Evolutionary conservation across 2,329 filamentous ascomycete species (phyloP), one percentile per base, ranked within the genome.

Genomic region (Colletotrichum sp.): DNA sequence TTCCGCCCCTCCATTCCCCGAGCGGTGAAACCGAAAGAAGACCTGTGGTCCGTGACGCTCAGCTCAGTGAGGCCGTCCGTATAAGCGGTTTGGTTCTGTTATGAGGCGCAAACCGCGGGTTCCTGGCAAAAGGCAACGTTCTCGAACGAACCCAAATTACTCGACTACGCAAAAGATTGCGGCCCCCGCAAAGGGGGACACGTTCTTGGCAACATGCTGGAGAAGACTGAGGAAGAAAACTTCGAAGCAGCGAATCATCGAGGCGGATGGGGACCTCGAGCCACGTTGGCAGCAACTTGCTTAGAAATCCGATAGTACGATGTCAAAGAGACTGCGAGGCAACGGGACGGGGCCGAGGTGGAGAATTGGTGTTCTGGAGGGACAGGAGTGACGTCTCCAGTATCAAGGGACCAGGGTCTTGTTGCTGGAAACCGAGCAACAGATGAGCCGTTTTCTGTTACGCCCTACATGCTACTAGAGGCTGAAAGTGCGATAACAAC

Each of bases 291-390:
- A 58, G 63, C 16, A 18, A 5, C 10, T 38, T 75, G 73, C 70
- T 75, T 75, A 75, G 73, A 75, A 75, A 75, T 75, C 73, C 57
- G 57, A 68, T 58, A 24, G 64, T 72, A 72, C 72, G 72, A 67
- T 67, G 52, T n/a, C 38, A 61, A 36, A 63, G 72, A 72, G 57
- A 60, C 70, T 65, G 55, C 69, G 43, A 75, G 64, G 64, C 57
- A 75, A 75, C 70, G 21, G 28, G 43, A 75, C 57, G 69, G 73
- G 73, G 64, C 70, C 63, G n/a, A 24, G 60, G 60, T 65, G 71
- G 71, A 30, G 71, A 18, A 26, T 8, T 8, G n/a, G 26, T 15
- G 13, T 28, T 58, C 28, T 55, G 10, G 8, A 55, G 64, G 32
- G 26, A 26, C 21, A 43, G 70, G 60, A 66, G 60, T 68, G 63